Base-by-base conservation (phyloP, 805 yeast genomes). In the Nakazawaea siamensis region DNA sequence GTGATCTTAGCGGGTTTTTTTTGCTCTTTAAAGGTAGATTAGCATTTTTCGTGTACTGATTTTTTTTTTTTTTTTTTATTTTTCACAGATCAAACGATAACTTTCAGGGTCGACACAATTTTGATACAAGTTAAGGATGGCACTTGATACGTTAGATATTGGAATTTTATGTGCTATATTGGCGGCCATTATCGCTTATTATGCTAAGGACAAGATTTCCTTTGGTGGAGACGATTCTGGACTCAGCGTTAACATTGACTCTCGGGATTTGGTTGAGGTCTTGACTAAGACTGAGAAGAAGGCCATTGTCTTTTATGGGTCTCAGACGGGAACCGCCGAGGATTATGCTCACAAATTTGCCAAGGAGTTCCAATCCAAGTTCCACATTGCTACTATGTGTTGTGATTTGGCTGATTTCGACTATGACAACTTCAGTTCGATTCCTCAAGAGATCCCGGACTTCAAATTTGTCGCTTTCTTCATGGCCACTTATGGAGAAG, bases 311-410 rank as follows among this genome's bases (percentile, higher is more conserved):
- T 70, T 92, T 41, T 92, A 71, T 54, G 97, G 95, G 13, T 88
- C 97, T 11, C 99, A 92, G 61, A 92, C 98, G 4, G 98, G 98
- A 44, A 92, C 98, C 13, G 95, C 97, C 29, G 98, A 92, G 61
- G 98, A 92, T 52, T 90, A 87, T 50, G 94, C 97, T 14, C 73
- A 80, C 47, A 84, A 90, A 54, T 78, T 87, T 47, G 76, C 95
- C 31, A 87, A 88, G 53, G 98, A 92, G 55, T 75, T 90, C 49
- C 75, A 77, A 47, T 66, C 94, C 18, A 73, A 80, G 54, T 88
- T 81, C 53, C 85, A 88, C 29, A 68, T 92, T 46, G 75, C 78
- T 43, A 76, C 90, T 2, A 75, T 92, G 80, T 75, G 80, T 39
- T 92, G 80, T 7, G 97, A 90, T 57, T 68, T 87, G 34, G 94